Base-by-base conservation (phyloP, 2,329 filamentous ascomycete species). In the Ophiocordyceps sinensis region DNA sequence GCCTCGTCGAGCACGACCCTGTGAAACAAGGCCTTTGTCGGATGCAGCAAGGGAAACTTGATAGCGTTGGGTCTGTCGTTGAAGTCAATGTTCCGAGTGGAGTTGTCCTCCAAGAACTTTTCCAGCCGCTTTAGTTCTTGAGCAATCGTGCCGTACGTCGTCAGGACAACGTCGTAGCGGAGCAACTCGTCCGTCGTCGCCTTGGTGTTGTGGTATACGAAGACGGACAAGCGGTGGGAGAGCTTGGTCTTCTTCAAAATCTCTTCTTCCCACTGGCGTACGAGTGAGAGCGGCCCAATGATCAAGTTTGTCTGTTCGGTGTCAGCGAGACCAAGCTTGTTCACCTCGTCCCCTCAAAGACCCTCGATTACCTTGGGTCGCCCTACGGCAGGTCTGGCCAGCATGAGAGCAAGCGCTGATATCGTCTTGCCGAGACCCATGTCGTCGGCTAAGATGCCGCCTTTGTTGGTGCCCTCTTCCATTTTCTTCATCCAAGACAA, bases 391-490 rank as follows among this genome's bases (percentile, higher is more conserved):
- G 71, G 78, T 6, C 78, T 71, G 6, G 75, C 72, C 12, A 85
- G 67, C 49, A 94, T 82, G 36, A 94, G 69, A 4, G 87, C 75
- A 19, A 95, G 67, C 5, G 84, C 80, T 45, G 89, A 85, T 21
- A 94, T 80, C 0, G 88, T 94, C 63, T 94, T 94, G 15, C 87
- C 87, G 10, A 94, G 62, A 3, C 87, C 87, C 88, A 94, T 95
- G 53, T 94, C 87, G 56, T 95, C 88, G 2, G 86, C 86, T 14
- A 94, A 68, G 42, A 94, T 88, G 32, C 87, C 88, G n/a, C 88
- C 87, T 51, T 82, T 85, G 52, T 82, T 86, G 41, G 79, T 69
- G 9, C 83, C 77, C 15, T 70, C 73, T 56, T 94, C 87, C 57
- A 85, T 85, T n/a, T 78, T 70, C 37, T 80, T 70, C 72, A 94